Evolutionary conservation across 495 filamentous ascomycete species (phyloP).

Genomic region (Penicillium tannophilum): DNA sequence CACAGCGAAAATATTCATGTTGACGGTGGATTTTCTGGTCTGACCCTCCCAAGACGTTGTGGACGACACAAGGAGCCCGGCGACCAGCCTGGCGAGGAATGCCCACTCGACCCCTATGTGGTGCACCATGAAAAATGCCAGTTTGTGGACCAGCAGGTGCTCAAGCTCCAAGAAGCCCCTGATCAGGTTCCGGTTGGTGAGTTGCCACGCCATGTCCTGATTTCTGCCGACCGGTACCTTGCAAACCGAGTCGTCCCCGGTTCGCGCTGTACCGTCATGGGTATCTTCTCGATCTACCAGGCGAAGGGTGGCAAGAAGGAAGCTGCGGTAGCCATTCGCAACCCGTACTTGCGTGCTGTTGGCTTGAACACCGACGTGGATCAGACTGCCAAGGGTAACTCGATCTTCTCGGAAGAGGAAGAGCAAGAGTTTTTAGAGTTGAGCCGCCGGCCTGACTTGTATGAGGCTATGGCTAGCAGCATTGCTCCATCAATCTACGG

Average conservation of each 20-base stretch:
- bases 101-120: conserved; percentile 93
- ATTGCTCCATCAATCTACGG: conserved; percentile 98
- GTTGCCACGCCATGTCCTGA: conserved; percentile 89
- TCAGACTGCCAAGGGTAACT: conserved; percentile 82
- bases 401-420: conserved; percentile 90
- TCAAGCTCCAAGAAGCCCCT: conserved; percentile 97
- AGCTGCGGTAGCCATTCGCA: conserved; percentile 89
- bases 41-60: conserved; percentile 81
- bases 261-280: conserved; percentile 92
- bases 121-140: conserved; percentile 91
- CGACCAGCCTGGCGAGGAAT: conserved; percentile 65
- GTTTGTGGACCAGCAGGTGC: conserved; percentile 97
- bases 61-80: conserved; percentile 57
- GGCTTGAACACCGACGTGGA: conserved; percentile 91
- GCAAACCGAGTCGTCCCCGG: conserved; percentile 96
- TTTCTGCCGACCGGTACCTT: conserved; percentile 93
- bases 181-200: conserved; percentile 98
- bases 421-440: conserved; percentile 97
- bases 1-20: conserved; percentile 71
- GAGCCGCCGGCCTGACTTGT: conserved; percentile 87
- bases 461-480: conserved; percentile 84
- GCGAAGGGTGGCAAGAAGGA: conserved; percentile 83
- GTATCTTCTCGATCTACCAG: conserved; percentile 97
- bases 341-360: conserved; percentile 92
- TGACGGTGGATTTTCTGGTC: conserved; percentile 80